Evolutionary conservation across 352 stramenopile genomes (phyloP).

Genomic region (Phytopythium vexans): DNA sequence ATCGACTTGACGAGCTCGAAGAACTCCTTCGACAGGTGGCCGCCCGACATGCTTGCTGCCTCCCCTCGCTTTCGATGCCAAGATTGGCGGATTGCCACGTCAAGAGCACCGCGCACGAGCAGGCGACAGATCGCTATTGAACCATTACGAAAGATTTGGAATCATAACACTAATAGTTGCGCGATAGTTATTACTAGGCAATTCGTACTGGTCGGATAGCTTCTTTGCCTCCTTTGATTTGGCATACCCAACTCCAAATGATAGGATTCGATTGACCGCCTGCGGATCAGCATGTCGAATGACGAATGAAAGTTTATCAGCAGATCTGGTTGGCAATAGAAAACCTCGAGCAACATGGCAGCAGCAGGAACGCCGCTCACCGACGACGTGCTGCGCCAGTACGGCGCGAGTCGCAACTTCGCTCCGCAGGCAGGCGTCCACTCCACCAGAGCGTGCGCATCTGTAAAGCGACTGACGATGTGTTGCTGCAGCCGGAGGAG

Average conservation of each 20-base stretch:
- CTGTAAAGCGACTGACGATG: conserved; percentile 1
- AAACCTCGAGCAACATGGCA: too few relatives aligned
- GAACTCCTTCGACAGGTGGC: conserved; percentile 96
- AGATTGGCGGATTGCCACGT: conserved; percentile 20
- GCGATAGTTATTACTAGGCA: not conserved
- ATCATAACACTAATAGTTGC: not conserved
- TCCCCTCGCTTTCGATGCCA: not conserved
- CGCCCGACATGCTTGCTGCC: conserved; percentile 65
- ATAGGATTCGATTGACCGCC: not conserved
- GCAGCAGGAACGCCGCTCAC: conserved; percentile 25
- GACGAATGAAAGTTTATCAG: conserved; percentile 6
- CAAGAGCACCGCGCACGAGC: conserved; percentile 5
- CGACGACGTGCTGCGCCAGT: conserved; percentile 60
- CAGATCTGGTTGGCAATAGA: not conserved
- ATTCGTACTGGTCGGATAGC: conserved; percentile 17
- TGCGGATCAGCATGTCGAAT: not conserved
- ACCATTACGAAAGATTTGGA: conserved; percentile 19
- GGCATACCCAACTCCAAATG: conserved; percentile 4
- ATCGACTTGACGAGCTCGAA: conserved; percentile 99
- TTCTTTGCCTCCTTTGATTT: not conserved
- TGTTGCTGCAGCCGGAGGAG: conserved; percentile 32
- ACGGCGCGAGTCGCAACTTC: conserved; percentile 68
- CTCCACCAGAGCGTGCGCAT: not conserved
- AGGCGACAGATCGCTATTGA: conserved; percentile 11
- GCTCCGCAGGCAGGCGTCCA: conserved; percentile 35